Percentiles rank a stretch among this genome's conserved stretches.
These are phyloP conservation scores for Tagetes patula DNA, from an alignment of 129 eudicot species.

Conservation along the genomic window DNA sequence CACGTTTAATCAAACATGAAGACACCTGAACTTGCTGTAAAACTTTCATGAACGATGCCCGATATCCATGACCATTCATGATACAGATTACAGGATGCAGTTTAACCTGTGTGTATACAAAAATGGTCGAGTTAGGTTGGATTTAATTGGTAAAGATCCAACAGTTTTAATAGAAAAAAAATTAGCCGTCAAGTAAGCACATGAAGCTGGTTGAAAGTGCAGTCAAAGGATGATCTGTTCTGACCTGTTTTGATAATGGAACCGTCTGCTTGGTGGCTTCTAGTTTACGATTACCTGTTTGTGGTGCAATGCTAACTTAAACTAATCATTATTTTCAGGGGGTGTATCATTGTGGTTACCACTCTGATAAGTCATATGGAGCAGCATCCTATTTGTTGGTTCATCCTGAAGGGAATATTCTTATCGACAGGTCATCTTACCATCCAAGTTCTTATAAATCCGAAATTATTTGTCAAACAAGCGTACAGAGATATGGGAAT, in stretches of 20 bases:
- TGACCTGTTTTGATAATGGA: neutral
- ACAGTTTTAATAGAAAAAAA: neutral
- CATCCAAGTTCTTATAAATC: neutral
- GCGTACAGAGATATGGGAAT: neutral
- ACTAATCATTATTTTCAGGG: conserved; percentile 41
- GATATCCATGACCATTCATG: neutral
- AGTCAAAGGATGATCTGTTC: neutral
- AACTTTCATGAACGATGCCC: neutral
- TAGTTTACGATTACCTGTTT: conserved; percentile 5
- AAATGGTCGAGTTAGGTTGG: neutral
- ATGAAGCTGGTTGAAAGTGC: too few species aligned
- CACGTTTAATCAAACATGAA: too few species aligned
- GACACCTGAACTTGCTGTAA: neutral
- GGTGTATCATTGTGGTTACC: conserved; percentile 79
- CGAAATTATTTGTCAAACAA: neutral
- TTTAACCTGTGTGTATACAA: neutral
- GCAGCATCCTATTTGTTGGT: conserved; percentile 73
- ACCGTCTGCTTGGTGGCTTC: neutral
- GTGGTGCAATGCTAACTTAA: conserved; percentile 14
- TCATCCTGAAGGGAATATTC: conserved; percentile 72
- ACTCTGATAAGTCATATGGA: conserved; percentile 71
- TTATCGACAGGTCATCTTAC: conserved; percentile 61
- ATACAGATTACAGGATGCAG: neutral
- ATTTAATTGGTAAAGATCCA: neutral
- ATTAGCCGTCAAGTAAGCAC: too few species aligned